These are phyloP conservation scores for Hemileccinum rubropunctum DNA, from an alignment of 768 basidiomycete genomes.

Conservation along the genomic window DNA sequence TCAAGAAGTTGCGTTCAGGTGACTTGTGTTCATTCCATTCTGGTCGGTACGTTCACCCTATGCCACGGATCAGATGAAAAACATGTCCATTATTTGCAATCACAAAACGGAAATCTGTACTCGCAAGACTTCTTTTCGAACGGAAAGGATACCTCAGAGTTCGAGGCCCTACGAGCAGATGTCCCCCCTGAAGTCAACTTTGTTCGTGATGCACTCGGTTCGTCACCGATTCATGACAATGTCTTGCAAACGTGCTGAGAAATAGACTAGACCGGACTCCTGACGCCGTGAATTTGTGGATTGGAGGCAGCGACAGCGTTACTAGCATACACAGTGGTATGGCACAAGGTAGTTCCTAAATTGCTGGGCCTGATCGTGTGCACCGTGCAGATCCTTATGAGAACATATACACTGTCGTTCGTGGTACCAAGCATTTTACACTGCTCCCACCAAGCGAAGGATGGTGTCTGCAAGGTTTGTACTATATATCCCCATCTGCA, in stretches of 20 bases:
- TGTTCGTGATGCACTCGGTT: conserved; percentile 79
- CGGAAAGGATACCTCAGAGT: conserved; percentile 49
- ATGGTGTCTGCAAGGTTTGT: conserved; percentile 73
- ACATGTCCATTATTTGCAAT: conserved; percentile 73
- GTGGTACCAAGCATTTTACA: conserved; percentile 83
- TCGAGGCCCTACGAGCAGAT: conserved; percentile 58
- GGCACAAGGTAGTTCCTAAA: conserved; percentile 9
- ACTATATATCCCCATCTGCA: not conserved
- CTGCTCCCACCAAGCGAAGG: conserved; percentile 89
- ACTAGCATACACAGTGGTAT: conserved; percentile 88
- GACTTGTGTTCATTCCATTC: not conserved
- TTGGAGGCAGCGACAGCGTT: conserved; percentile 71
- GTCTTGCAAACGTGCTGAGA: not conserved
- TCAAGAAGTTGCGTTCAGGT: conserved; percentile 42
- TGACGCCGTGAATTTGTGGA: conserved; percentile 94
- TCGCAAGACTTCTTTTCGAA: conserved; percentile 41
- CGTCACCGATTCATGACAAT: conserved; percentile 16
- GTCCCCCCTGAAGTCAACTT: conserved; percentile 68
- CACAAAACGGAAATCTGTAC: conserved; percentile 89
- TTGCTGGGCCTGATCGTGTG: not conserved
- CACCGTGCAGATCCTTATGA: conserved; percentile 74
- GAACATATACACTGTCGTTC: conserved; percentile 86
- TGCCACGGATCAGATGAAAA: conserved; percentile 10
- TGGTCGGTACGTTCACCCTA: not conserved
- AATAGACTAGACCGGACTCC: conserved; percentile 52